Evolutionary conservation across 2,329 filamentous ascomycete genomes (phyloP), one percentile per base, ranked within the genome.

Genomic region (Nemania sp.): DNA sequence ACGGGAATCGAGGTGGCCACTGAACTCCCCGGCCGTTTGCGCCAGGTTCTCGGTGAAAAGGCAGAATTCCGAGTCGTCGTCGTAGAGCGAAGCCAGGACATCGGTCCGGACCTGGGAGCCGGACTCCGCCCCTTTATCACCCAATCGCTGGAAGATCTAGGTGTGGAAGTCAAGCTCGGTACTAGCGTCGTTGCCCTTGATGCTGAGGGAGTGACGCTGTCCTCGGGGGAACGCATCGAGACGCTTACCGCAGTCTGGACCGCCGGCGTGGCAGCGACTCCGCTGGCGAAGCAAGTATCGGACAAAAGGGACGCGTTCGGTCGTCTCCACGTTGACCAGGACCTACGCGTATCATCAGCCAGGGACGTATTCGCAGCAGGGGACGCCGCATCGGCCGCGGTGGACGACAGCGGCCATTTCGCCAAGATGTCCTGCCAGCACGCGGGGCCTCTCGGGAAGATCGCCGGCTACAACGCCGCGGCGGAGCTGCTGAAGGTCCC

Each of bases 391-490:
- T 56, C 37, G 12, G 64, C 61, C 17, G 20, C 37, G 11, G 50
- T 58, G 3, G 64, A 64, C 15, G 50, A 49, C 4, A 20, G 13
- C 15, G 64, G 56, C 17, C 61, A 64, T 17, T 62, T 20, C 35
- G 46, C 56, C 34, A 62, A 52, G 50, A 64, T 65, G 64, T 56
- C 61, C 6, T 65, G 64, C 29, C 58, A 65, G 21, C 64, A 65
- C 37, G 64, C 64, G 7, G 13, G 21, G 2, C 61, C 64, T 13
- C 64, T 62, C n/a, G 64, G 64, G 1, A 61, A 51, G 18, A 25
- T 54, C 9, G 64, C 64, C 12, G 64, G 61, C 20, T 13, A 65
- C 9, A 65, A 65, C 17, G 61, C 64, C 7, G 59, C 61, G 7
- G 61, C 64, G 10, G 64, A 65, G 29, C 39, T 65, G 3, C 12